Conservation (phyloP, 345 rosid genomes). For the Citrus trifoliata region DNA sequence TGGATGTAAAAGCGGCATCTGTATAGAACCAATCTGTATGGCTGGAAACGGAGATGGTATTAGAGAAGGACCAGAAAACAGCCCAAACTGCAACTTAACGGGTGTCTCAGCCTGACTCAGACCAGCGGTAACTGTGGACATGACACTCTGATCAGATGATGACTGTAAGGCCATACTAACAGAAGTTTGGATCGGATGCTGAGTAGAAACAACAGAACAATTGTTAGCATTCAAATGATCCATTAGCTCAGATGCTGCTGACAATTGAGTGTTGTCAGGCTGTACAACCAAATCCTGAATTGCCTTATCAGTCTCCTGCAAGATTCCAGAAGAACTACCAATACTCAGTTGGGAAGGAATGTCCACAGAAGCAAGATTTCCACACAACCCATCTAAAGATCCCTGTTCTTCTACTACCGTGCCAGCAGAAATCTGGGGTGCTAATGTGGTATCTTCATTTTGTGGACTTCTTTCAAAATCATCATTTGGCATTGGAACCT, state of each 20-base stretch:
- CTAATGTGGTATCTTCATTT: slow-evolving; percentile 43
- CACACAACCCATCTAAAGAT: slow-evolving; percentile 32
- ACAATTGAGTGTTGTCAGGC: slow-evolving; percentile 32
- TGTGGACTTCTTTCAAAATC: slow-evolving; percentile 61
- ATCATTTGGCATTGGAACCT: slow-evolving; percentile 76
- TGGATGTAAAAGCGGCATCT: slow-evolving; percentile 97
- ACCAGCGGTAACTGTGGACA: slow-evolving; percentile 35
- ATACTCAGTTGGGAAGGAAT: slow-evolving; percentile 33
- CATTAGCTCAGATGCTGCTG: slow-evolving; percentile 32
- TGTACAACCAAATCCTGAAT: slow-evolving; percentile 48
- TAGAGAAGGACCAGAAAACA: slow-evolving; percentile 90
- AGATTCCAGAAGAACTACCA: slow-evolving; percentile 42
- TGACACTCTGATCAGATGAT: slow-evolving; percentile 44
- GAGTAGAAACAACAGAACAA: slow-evolving; percentile 31
- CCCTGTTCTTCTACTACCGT: slow-evolving; percentile 37
- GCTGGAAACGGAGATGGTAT: slow-evolving; percentile 95
- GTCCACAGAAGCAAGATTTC: slow-evolving; percentile 34
- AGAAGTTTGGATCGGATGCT: slow-evolving; percentile 32
- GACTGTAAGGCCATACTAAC: slow-evolving; percentile 29
- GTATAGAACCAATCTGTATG: slow-evolving; percentile 98
- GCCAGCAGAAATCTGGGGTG: slow-evolving; percentile 39
- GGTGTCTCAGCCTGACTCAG: slow-evolving; percentile 59
- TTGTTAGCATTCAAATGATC: slow-evolving; percentile 37
- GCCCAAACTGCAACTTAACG: slow-evolving; percentile 86
- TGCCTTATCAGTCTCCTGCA: slow-evolving; percentile 53